Conservation (phyloP, 345 rosid species). For the Raphanus sativus region DNA sequence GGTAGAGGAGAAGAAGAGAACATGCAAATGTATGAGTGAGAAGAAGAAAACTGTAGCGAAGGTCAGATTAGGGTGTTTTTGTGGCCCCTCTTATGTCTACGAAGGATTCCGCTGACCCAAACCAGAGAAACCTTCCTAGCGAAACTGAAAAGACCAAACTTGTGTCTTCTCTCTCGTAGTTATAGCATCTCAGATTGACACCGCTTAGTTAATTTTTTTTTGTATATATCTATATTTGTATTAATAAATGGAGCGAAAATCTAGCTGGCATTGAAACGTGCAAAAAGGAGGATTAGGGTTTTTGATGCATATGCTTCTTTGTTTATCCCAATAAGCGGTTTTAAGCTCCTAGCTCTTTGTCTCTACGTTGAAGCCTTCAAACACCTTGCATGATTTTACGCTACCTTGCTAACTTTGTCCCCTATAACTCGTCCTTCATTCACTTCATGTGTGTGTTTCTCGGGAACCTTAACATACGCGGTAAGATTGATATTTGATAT, state of each 20-base stretch:
- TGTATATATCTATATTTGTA: background rate
- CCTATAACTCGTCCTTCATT: conserved; percentile 14
- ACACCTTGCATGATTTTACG: conserved; percentile 43
- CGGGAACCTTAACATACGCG: conserved; percentile 31
- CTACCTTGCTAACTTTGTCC: conserved; percentile 38
- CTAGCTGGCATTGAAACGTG: conserved; percentile 22
- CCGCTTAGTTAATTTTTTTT: background rate
- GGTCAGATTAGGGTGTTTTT: conserved; percentile 43
- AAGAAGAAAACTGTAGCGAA: conserved; percentile 35
- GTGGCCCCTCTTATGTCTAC: conserved; percentile 46
- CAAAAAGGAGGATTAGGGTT: conserved; percentile 26
- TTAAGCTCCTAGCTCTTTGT: conserved; percentile 28
- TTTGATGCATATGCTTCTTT: conserved; percentile 36
- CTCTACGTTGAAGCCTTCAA: conserved; percentile 31
- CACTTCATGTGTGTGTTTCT: conserved; percentile 26
- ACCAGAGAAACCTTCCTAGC: conserved; percentile 34
- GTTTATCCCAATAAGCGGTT: conserved; percentile 38
- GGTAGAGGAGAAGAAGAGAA: conserved; percentile 38
- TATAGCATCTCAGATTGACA: conserved; percentile 30
- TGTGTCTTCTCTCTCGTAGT: conserved; percentile 35
- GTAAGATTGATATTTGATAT: conserved; percentile 5
- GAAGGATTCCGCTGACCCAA: conserved; percentile 33
- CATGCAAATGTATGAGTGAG: conserved; percentile 58
- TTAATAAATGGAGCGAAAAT: conserved; percentile 26
- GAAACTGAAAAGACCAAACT: conserved; percentile 35